phyloP scores from a whole-genome alignment of 768 basidiomycete genomes.

The Boletus patriciae region DNA sequence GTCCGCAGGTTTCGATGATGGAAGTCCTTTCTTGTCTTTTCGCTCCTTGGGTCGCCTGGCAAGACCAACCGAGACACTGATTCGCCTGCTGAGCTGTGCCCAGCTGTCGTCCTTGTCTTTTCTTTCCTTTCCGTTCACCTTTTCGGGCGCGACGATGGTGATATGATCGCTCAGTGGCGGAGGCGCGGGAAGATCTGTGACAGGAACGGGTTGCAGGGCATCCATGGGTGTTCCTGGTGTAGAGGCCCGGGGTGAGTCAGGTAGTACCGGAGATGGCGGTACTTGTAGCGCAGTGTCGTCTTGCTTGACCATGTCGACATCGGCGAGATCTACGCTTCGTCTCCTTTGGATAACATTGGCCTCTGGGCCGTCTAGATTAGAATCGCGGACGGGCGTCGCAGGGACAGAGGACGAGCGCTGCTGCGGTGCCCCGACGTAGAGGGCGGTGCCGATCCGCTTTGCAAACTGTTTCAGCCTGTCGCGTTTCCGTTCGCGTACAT shows the following conservation, averaged over 20 bases:
- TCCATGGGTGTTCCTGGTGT: slow-evolving; percentile 18
- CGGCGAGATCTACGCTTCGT: slow-evolving; percentile 34
- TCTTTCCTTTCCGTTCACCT: slow-evolving; percentile 37
- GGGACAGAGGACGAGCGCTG: slow-evolving; percentile 64
- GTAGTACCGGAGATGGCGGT: background rate
- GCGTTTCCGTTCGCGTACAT: slow-evolving; percentile 68
- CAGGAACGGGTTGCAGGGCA: slow-evolving; percentile 4
- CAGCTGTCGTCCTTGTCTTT: slow-evolving; percentile 49
- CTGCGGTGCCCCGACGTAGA: slow-evolving; percentile 30
- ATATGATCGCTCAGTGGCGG: slow-evolving; percentile 31
- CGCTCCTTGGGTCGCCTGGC: slow-evolving; percentile 35
- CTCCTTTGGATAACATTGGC: slow-evolving; percentile 28
- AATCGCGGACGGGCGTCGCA: slow-evolving; percentile 35
- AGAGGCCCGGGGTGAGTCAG: slow-evolving; percentile 15
- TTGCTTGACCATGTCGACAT: slow-evolving; percentile 36
- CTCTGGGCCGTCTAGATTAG: slow-evolving; percentile 33
- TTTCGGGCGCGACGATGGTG: slow-evolving; percentile 37
- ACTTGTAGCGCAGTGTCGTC: background rate
- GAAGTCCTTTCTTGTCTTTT: slow-evolving; percentile 33
- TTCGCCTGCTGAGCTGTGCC: slow-evolving; percentile 63
- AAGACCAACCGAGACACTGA: slow-evolving; percentile 59
- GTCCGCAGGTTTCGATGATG: slow-evolving; percentile 31
- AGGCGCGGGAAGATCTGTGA: slow-evolving; percentile 3
- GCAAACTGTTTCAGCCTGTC: slow-evolving; percentile 76
- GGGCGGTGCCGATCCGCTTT: slow-evolving; percentile 47